phyloP scores from a whole-genome alignment of 768 basidiomycete species.

The Naematelia aurantialba region DNA sequence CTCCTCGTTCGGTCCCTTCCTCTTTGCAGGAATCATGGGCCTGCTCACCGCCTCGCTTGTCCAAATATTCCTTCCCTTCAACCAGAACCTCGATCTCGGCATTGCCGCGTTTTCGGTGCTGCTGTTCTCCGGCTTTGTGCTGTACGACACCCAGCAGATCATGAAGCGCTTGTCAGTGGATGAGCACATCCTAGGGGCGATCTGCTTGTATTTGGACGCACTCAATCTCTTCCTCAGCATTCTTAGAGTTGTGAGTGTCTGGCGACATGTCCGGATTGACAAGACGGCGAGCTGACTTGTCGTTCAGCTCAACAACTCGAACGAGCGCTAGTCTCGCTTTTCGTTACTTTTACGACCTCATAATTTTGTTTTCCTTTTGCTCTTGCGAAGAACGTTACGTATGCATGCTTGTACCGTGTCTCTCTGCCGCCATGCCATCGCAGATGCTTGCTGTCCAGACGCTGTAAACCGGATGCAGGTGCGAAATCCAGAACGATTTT shows the following conservation, averaged over 20 bases:
- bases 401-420: neutral
- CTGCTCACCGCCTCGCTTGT: slow-evolving; percentile 76
- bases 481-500: slow-evolving; percentile 1
- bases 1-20: slow-evolving; percentile 82
- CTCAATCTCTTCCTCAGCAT: slow-evolving; percentile 54
- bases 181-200: slow-evolving; percentile 76
- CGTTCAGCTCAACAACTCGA: slow-evolving; percentile 35
- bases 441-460: neutral
- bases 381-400: neutral
- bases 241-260: slow-evolving; percentile 46
- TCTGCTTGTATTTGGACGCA: slow-evolving; percentile 85
- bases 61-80: slow-evolving; percentile 81
- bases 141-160: slow-evolving; percentile 69
- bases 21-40: slow-evolving; percentile 79
- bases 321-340: slow-evolving; percentile 26
- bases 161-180: slow-evolving; percentile 84
- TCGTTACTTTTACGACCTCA: neutral
- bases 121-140: slow-evolving; percentile 80
- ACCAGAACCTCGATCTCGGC: slow-evolving; percentile 71
- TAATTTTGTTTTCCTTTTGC: neutral
- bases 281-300: neutral
- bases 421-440: neutral
- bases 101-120: slow-evolving; percentile 74
- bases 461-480: neutral
- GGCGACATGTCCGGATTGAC: neutral